Evolutionary conservation across 176 grass and related monocot species (phyloP).

Genomic region (Bromus sterilis): DNA sequence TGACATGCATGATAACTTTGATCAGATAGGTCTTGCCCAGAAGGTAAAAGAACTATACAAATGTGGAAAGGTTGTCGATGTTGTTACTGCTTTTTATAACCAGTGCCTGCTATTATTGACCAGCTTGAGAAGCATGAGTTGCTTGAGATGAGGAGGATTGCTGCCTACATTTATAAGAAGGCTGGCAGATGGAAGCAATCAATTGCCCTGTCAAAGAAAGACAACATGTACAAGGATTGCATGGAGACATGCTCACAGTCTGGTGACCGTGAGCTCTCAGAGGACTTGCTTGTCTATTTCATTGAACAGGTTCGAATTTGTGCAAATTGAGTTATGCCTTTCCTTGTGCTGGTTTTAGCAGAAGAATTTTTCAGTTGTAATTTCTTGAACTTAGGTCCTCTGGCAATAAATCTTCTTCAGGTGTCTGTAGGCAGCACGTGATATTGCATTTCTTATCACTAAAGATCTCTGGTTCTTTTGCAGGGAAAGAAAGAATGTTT

Average conservation of each 20-base stretch:
- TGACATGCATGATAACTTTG: slow-evolving; percentile 98
- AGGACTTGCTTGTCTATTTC: slow-evolving; percentile 94
- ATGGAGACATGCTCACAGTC: slow-evolving; percentile 99
- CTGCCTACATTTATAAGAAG: slow-evolving; percentile 99
- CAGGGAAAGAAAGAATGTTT: slow-evolving; percentile 99
- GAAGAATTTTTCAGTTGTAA: not conserved
- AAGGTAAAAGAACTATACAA: slow-evolving; percentile 45
- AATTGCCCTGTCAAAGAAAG: slow-evolving; percentile 92
- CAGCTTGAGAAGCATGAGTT: slow-evolving; percentile 99
- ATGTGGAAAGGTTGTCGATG: not conserved
- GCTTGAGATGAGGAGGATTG: slow-evolving; percentile 97
- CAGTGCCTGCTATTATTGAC: slow-evolving; percentile 1
- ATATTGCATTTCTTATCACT: not conserved
- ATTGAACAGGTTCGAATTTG: slow-evolving; percentile 69
- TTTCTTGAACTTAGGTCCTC: not conserved
- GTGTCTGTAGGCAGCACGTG: not conserved
- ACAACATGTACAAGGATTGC: slow-evolving; percentile 97
- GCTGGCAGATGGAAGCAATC: slow-evolving; percentile 97
- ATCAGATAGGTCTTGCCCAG: slow-evolving; percentile 98
- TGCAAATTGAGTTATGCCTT: not conserved
- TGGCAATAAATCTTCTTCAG: not conserved
- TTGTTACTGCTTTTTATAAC: not conserved
- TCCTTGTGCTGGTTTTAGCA: not conserved
- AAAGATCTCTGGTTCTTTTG: slow-evolving; percentile 8
- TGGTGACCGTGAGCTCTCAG: slow-evolving; percentile 81